A percentile compares a stretch with the other conserved stretches of the same genome.
Evolutionary conservation across 2,329 filamentous ascomycete species (phyloP).

Genomic region (Aspergillus ibericus): DNA sequence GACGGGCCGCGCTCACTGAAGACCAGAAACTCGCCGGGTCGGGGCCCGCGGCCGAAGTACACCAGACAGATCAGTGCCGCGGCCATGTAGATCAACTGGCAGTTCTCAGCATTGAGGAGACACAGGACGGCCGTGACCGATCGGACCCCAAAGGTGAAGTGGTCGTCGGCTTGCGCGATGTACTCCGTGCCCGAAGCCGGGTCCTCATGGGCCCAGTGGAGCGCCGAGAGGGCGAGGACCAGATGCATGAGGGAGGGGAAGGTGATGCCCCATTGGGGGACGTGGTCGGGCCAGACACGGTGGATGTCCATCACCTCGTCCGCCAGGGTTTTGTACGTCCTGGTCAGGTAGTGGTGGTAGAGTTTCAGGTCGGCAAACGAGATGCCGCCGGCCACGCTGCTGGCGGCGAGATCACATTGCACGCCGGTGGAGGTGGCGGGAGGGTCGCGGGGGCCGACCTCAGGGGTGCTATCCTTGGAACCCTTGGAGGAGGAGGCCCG

Average conservation of each 20-base stretch:
- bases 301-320: slow-evolving; percentile 22
- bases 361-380: slow-evolving; percentile 32
- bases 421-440: slow-evolving; percentile 5
- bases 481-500: neutral
- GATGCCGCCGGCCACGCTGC: slow-evolving; percentile 12
- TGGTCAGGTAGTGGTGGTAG: slow-evolving; percentile 33
- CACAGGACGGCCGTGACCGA: slow-evolving; percentile 33
- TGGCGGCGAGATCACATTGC: slow-evolving; percentile 20
- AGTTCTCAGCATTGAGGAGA: slow-evolving; percentile 26
- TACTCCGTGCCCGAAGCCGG: slow-evolving; percentile 23
- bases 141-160: slow-evolving; percentile 37
- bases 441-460: neutral
- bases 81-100: slow-evolving; percentile 35
- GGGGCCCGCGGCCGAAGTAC: slow-evolving; percentile 35
- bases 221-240: slow-evolving; percentile 31
- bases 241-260: slow-evolving; percentile 37
- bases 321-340: slow-evolving; percentile 27
- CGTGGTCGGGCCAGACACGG: slow-evolving; percentile 30
- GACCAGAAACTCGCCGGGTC: slow-evolving; percentile 32
- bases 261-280: slow-evolving; percentile 31
- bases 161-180: slow-evolving; percentile 29
- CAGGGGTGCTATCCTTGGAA: neutral
- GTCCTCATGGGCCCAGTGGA: slow-evolving; percentile 27
- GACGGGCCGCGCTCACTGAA: slow-evolving; percentile 30
- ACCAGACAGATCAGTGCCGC: slow-evolving; percentile 33